Conservation (phyloP, 495 filamentous ascomycete genomes). For the Extremus antarcticus region DNA sequence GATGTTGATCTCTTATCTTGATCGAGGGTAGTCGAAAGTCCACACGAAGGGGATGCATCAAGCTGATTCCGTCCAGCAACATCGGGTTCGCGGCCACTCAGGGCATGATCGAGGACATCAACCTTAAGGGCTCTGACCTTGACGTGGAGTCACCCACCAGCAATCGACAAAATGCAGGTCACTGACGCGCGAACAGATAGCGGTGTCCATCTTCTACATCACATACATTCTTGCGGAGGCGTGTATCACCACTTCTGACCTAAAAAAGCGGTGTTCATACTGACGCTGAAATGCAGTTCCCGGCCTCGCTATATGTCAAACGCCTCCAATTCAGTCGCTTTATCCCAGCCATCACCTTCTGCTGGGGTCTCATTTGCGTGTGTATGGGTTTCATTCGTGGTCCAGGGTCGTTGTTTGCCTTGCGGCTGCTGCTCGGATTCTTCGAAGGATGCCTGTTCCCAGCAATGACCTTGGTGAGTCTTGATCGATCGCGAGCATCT, state of each 20-base stretch:
- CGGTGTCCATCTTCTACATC: neutral
- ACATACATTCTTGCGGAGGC: conserved; percentile 21
- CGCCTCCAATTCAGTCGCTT: conserved; percentile 20
- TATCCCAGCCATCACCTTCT: conserved; percentile 20
- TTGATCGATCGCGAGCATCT: neutral
- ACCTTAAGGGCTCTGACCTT: conserved; percentile 31
- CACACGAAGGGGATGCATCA: no score
- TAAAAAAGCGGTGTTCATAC: neutral
- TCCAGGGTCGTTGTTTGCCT: conserved; percentile 12
- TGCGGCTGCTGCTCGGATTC: conserved; percentile 17
- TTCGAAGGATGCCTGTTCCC: conserved; percentile 22
- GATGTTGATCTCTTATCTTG: conserved; percentile 34
- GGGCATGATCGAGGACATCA: conserved; percentile 33
- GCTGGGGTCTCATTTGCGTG: conserved; percentile 20
- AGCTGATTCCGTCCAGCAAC: conserved; percentile 22
- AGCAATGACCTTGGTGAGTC: conserved; percentile 10
- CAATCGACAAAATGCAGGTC: no score
- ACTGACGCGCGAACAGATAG: neutral
- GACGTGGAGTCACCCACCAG: no score
- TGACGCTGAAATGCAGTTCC: conserved; percentile 7
- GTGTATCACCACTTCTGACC: neutral
- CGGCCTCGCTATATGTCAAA: conserved; percentile 21
- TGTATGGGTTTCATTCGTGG: conserved; percentile 19
- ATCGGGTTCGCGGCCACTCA: conserved; percentile 25
- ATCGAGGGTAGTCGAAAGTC: conserved; percentile 29